Evolutionary conservation across 2,329 filamentous ascomycete genomes (phyloP).

Genomic region (Alternaria triticina): DNA sequence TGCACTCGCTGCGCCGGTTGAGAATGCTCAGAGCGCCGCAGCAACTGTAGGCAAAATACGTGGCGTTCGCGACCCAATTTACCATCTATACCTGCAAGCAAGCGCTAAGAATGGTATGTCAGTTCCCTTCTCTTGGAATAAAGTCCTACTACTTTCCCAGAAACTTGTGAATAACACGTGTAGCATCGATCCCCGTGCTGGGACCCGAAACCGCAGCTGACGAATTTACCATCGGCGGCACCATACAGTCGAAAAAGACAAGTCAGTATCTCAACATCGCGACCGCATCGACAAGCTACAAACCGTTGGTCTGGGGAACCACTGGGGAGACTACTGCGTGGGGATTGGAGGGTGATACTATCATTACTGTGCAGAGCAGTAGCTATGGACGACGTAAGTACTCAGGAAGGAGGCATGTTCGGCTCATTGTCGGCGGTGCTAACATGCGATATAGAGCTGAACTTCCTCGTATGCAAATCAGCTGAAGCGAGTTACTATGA

Average conservation of each 20-base stretch:
- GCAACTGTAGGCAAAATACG: constrained; percentile 59
- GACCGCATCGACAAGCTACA: constrained; percentile 57
- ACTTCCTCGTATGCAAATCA: constrained; percentile 59
- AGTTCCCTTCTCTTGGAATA: neutral
- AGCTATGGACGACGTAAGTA: constrained; percentile 52
- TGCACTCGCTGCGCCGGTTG: constrained; percentile 16
- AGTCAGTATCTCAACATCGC: constrained; percentile 58
- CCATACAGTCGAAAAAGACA: constrained; percentile 59
- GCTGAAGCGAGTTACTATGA: constrained; percentile 54
- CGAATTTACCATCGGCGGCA: constrained; percentile 58
- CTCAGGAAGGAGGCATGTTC: neutral
- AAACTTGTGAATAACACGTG: neutral
- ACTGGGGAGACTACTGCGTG: constrained; percentile 56
- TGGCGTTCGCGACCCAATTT: constrained; percentile 58
- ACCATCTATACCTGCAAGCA: constrained; percentile 61
- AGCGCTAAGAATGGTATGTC: constrained; percentile 50
- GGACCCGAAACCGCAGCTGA: constrained; percentile 59
- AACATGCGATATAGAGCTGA: constrained; percentile 48
- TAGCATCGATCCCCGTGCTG: constrained; percentile 55
- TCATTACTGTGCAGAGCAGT: constrained; percentile 56
- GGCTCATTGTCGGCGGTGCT: neutral
- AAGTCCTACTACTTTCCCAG: neutral
- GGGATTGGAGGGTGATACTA: constrained; percentile 58
- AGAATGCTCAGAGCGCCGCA: neutral
- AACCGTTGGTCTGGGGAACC: constrained; percentile 57